Base-by-base conservation (phyloP, 1,284 basidiomycete species). In the Afroboletus lepidellus region DNA sequence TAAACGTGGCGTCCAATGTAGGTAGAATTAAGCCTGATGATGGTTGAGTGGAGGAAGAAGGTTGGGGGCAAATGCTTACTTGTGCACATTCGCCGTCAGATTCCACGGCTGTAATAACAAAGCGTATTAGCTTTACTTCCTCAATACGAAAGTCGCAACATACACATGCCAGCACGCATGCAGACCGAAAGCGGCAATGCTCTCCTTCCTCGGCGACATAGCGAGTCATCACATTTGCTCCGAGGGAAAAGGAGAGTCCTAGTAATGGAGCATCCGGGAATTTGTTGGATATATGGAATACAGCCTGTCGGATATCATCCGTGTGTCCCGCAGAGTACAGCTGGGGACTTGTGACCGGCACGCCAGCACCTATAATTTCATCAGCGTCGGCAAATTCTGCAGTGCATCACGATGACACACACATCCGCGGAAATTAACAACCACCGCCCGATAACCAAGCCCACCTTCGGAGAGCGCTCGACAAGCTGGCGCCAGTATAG, bases 361-460 rank as follows among this genome's bases (percentile, higher is more conserved):
- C 85, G 29, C 88, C 89, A 57, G 92, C 92, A 72, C 90, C 85
- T 88, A 63, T 46, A 54, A 48, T 38, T 41, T 50, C 47, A 37
- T 30, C 46, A 51, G 32, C 41, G 49, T 55, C 37, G 57, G 50
- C 49, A 49, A 50, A 52, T 56, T 48, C 46, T 48, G 25, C 18
- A 46, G 18, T 45, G 41, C 20, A 41, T 29, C 36, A 50, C 41
- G 50, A 57, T 56, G 53, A 57, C 48, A 77, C 82, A 60, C 61
- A 89, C 95, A 98, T 62, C 94, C 95, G 60, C 94, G 84, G 74
- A 90, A 96, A 72, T 96, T 92, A 57, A 94, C 81, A 8, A 97
- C 94, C 5, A 92, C 85, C 3, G 83, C 94, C 57, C 94, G 79
- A 69, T 90, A 94, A 7, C 92, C 93, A 41, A 95, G 74, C 3